phyloP scores from a whole-genome alignment of 2,329 filamentous ascomycete species.

The Diaporthe citriasiana region DNA sequence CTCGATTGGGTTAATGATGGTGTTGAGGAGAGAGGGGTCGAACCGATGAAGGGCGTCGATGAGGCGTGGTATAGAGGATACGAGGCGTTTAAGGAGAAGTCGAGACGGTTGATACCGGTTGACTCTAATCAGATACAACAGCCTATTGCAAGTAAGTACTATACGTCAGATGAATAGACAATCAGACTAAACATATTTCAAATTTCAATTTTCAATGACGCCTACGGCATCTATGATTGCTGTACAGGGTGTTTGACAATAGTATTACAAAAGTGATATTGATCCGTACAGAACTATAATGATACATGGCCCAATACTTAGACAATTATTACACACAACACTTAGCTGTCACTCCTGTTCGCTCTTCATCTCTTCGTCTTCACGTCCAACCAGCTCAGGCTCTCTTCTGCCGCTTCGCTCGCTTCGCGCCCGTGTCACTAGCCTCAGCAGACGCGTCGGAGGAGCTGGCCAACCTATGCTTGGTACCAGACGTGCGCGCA shows the following conservation, averaged over 20 bases:
- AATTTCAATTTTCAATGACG: background rate
- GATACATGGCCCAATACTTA: background rate
- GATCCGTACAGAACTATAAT: background rate
- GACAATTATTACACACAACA: background rate
- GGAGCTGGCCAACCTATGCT: background rate
- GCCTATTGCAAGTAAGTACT: slow-evolving; percentile 41
- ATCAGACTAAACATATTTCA: background rate
- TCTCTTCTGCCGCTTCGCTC: background rate
- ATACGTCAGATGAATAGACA: background rate
- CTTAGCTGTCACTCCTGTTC: too few species aligned
- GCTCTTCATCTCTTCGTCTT: background rate
- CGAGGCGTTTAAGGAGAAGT: slow-evolving; percentile 44
- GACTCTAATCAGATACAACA: slow-evolving; percentile 39
- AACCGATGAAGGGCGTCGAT: slow-evolving; percentile 51
- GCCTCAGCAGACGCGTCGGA: slow-evolving; percentile 16
- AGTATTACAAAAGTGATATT: background rate
- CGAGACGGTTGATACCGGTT: slow-evolving; percentile 25
- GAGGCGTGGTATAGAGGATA: slow-evolving; percentile 49
- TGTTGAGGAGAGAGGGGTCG: slow-evolving; percentile 46
- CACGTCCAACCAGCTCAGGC: background rate
- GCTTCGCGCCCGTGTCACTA: background rate
- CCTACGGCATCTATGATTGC: background rate
- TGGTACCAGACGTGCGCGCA: background rate
- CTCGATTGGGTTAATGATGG: slow-evolving; percentile 43
- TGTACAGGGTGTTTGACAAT: background rate